A percentile compares a stretch with the other conserved stretches of the same genome.
Evolutionary conservation across 306 rosid species (phyloP).

Genomic region (Rosa chinensis): DNA sequence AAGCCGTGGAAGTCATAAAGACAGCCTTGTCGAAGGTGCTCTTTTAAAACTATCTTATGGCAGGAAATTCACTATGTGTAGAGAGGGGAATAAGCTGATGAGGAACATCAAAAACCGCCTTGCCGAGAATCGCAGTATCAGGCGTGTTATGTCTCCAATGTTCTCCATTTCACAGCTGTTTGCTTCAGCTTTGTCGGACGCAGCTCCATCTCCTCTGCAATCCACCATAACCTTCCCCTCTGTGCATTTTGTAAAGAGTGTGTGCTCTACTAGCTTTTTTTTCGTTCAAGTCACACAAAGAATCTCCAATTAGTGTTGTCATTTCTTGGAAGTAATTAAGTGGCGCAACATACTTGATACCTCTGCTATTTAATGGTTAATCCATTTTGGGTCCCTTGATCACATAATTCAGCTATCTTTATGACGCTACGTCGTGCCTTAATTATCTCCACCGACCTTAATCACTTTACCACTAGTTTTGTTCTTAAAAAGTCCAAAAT

Average conservation of each 20-base stretch:
- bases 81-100: not conserved
- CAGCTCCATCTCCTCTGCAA: not conserved
- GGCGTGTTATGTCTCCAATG: too few relatives aligned
- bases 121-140: not conserved
- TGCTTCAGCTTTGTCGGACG: not conserved
- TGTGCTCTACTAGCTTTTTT: not conserved
- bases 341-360: not conserved
- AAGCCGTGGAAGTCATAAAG: constrained; percentile 46
- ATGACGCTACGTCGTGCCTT: not conserved
- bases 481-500: not conserved
- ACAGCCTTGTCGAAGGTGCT: constrained; percentile 49
- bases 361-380: not conserved
- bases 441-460: not conserved
- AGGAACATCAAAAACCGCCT: not conserved
- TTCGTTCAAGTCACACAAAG: not conserved
- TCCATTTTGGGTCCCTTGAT: not conserved
- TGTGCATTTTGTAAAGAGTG: not conserved
- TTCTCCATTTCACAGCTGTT: too few relatives aligned
- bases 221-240: not conserved
- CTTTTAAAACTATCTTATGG: not conserved
- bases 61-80: not conserved
- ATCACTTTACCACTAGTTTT: not conserved
- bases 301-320: not conserved
- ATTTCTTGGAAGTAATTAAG: constrained; percentile 1
- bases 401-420: not conserved